Base-by-base conservation (phyloP, 2,329 filamentous ascomycete genomes). In the Botrytis sinoallii region DNA sequence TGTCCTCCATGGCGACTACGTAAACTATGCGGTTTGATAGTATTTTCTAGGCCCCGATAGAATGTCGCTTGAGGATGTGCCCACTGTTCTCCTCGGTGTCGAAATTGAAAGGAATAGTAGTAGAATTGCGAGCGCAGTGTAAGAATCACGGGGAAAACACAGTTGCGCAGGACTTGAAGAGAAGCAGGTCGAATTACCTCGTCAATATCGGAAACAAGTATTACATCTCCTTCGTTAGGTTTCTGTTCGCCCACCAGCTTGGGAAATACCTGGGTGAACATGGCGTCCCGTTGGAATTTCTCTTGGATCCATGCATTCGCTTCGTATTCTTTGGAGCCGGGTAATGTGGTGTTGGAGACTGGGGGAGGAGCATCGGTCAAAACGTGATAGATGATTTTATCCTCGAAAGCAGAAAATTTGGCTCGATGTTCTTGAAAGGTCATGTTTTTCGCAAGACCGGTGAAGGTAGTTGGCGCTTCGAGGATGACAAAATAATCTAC, bases 401-500 rank as follows among this genome's bases (percentile, higher is more conserved):
- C 80, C 74, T 86, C 84, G 78, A 87, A 91, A 12, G 83, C 80
- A 14, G 80, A 77, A 77, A 91, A 89, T 12, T 81, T 81, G 46
- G 82, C 79, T 83, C 87, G 86, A 80, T 87, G 87, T 18, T 87
- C 83, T 74, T 83, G 82, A 73, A 90, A 84, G 57, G 84, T 80
- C 25, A 90, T 82, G 2, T 87, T 85, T 81, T 91, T 91, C 5
- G 84, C 81, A 1, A 82, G 82, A 52, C 86, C 86, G 25, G 88
- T 89, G 77, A 91, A 91, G 3, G 88, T 90, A 70, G 82, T 85
- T 25, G 83, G 81, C 0, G 87, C 85, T 81, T 92, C 90, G 69
- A 91, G 85, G 46, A 92, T 85, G 77, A 91, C 84, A 77, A 90
- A 92, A 81, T 90, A 90, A 82, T 91, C 89, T 74, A 91, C 88